Conservation (phyloP, 768 basidiomycete genomes). For the Exsudoporus frostii region DNA sequence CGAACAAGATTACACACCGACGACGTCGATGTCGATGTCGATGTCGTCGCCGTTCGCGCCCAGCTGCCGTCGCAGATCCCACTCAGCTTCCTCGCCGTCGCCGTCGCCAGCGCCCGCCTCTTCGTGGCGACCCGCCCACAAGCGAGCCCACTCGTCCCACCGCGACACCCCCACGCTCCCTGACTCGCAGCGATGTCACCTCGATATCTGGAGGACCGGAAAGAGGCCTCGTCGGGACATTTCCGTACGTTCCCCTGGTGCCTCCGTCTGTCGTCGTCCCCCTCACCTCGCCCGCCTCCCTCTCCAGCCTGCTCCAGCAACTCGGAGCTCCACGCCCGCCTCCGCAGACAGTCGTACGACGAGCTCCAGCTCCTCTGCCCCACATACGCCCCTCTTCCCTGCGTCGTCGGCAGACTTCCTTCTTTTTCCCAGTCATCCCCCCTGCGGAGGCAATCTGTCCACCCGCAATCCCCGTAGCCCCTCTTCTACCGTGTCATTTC, state of each 20-base stretch:
- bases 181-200: conserved; percentile 47
- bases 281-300: neutral
- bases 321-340: conserved; percentile 29
- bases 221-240: conserved; percentile 52
- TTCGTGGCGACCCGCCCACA: conserved; percentile 43
- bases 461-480: conserved; percentile 16
- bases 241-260: conserved; percentile 36
- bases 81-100: conserved; percentile 42
- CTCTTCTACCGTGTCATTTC: conserved; percentile 20
- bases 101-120: conserved; percentile 35
- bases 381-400: conserved; percentile 39
- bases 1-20: conserved; percentile 15
- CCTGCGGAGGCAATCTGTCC: conserved; percentile 3
- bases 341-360: conserved; percentile 29
- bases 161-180: conserved; percentile 33
- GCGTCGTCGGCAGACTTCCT: conserved; percentile 50
- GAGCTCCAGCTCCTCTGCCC: conserved; percentile 25
- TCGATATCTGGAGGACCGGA: conserved; percentile 51
- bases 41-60: conserved; percentile 36
- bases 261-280: conserved; percentile 1
- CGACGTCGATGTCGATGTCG: conserved; percentile 7
- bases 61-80: conserved; percentile 50
- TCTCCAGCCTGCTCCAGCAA: conserved; percentile 17
- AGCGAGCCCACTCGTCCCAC: conserved; percentile 47
- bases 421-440: conserved; percentile 35